These are phyloP conservation scores for Ceratobasidium sp. DNA, from an alignment of 1,284 basidiomycete genomes.

Conservation along the genomic window DNA sequence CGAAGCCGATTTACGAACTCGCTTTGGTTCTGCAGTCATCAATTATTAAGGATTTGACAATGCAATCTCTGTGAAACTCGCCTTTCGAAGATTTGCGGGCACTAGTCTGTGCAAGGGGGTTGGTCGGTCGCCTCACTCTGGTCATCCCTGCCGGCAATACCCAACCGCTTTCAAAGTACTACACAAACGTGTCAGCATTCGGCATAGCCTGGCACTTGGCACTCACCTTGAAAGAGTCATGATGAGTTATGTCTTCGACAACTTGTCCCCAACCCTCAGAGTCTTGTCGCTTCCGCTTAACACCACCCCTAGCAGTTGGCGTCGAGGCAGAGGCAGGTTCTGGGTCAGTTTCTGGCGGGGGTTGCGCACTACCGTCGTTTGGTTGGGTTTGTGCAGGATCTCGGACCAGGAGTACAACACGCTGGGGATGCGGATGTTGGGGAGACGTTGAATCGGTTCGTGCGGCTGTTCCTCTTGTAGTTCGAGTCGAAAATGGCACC, in stretches of 20 bases:
- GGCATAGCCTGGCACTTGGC: conserved; percentile 16
- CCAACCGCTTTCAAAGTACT: conserved; percentile 28
- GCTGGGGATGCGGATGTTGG: conserved; percentile 61
- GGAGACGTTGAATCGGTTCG: conserved; percentile 52
- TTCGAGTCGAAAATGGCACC: neutral
- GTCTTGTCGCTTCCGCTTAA: conserved; percentile 62
- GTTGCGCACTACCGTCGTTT: neutral
- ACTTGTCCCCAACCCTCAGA: conserved; percentile 61
- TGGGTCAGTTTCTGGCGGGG: conserved; percentile 61
- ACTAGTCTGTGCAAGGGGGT: conserved; percentile 1
- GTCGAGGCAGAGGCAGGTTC: conserved; percentile 56
- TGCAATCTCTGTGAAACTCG: neutral
- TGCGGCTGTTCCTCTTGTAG: conserved; percentile 46
- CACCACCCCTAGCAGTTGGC: conserved; percentile 45
- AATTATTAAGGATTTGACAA: neutral
- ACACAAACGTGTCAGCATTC: neutral
- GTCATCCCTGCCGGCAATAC: conserved; percentile 14
- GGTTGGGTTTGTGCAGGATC: conserved; percentile 48
- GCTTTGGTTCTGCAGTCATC: conserved; percentile 21
- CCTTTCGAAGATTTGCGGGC: conserved; percentile 22
- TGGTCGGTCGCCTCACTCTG: conserved; percentile 11
- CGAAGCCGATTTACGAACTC: conserved; percentile 15
- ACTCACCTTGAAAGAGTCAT: conserved; percentile 34
- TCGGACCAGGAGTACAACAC: conserved; percentile 70
- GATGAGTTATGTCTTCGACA: conserved; percentile 2